Base-by-base conservation (phyloP, 345 rosid species). In the Citrus medica region DNA sequence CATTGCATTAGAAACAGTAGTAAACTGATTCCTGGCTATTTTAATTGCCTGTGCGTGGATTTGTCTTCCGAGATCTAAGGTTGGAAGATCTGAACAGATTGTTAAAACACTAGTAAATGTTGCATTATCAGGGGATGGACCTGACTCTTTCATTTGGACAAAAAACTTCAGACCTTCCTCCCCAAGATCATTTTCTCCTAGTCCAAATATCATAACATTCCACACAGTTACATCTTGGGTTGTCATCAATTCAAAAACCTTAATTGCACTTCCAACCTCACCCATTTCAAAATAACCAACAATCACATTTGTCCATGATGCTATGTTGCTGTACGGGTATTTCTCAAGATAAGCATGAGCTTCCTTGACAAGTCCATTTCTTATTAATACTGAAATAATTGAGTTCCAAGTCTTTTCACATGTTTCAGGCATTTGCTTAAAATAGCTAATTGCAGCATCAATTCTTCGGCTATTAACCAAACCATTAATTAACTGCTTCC, bases 61-160 rank as follows among this genome's bases (percentile, higher is more conserved):
- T 83, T 87, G 88, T 46, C 65, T 76, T 21, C 88, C 90, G 2
- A 81, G 81, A 55, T 67, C 74, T 37, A 84, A 71, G 65, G 83
- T 64, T 66, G 84, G 78, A 75, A 86, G 71, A 61, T 69, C 79
- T 0, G 90, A 84, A 82, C 88, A 87, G 25, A 84, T 86, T 64
- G 84, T 61, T 59, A 87, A 67, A 79, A 85, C 53, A 71, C 88
- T 82, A 35, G 88, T 84, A 40, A 87, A 67, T 58, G 90, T 87
- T 72, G 88, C 75, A 79, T 81, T 76, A 62, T 87, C 86, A 71
- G 83, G 78, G 55, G 69, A 77, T 12, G 67, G 27, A 75, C 82
- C 83, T 13, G 65, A 68, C 53, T 80, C 75, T 70, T 81, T 82
- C 87, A 87, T 82, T 80, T 74, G 75, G 46, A 78, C 35, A 73